Conservation (phyloP, 2,329 filamentous ascomycete species). For the Sordariomycetes sp. region DNA sequence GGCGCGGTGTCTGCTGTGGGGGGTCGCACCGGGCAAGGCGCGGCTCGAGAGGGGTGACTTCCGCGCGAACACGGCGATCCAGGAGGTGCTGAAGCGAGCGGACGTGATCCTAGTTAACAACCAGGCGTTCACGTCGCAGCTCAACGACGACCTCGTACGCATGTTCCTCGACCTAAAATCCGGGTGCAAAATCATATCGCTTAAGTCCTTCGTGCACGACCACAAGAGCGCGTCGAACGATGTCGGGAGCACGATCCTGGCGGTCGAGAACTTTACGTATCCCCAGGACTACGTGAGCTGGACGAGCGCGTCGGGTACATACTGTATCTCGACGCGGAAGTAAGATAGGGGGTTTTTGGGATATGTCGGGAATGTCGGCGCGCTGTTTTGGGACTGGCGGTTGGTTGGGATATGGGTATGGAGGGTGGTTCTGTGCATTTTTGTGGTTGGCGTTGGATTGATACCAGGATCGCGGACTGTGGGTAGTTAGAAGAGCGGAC, state of each 20-base stretch:
- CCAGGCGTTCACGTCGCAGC: slow-evolving; percentile 80
- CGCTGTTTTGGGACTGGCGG: not conserved
- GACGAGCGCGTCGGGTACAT: slow-evolving; percentile 74
- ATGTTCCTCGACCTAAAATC: slow-evolving; percentile 91
- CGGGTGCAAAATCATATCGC: slow-evolving; percentile 79
- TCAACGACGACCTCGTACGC: slow-evolving; percentile 76
- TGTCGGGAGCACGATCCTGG: slow-evolving; percentile 70
- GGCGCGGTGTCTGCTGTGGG: slow-evolving; percentile 83
- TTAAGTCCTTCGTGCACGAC: slow-evolving; percentile 82
- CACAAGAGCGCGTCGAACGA: slow-evolving; percentile 69
- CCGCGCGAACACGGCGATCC: slow-evolving; percentile 59
- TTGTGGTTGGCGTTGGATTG: not conserved
- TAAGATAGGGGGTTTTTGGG: slow-evolving; percentile 11
- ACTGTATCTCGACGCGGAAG: slow-evolving; percentile 81
- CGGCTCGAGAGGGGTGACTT: slow-evolving; percentile 78
- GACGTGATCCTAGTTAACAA: slow-evolving; percentile 99
- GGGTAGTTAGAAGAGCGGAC: not conserved
- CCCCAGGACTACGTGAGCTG: slow-evolving; percentile 77
- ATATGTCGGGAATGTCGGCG: not conserved
- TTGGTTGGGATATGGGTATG: not conserved
- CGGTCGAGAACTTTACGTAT: slow-evolving; percentile 55
- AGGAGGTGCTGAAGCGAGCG: slow-evolving; percentile 65
- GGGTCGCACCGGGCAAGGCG: slow-evolving; percentile 69
- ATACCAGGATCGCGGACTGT: not conserved
- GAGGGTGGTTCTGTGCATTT: not conserved